These are phyloP conservation scores for Geosmithia flava DNA, from an alignment of 2,329 filamentous ascomycete genomes.

Conservation along the genomic window DNA sequence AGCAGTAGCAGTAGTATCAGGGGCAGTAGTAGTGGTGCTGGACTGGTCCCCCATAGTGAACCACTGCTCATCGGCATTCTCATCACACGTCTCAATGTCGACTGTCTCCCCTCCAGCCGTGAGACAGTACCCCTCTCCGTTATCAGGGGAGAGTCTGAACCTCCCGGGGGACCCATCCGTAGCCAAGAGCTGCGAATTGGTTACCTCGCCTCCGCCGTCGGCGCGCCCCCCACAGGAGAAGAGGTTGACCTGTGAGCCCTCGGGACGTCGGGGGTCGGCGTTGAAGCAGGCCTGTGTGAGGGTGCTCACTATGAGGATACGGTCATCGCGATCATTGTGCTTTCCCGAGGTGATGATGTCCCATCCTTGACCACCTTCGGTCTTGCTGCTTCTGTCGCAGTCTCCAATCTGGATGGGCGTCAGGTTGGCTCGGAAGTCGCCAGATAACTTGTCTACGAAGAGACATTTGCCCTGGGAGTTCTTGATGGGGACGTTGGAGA, in stretches of 20 bases:
- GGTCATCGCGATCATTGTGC: conserved; percentile 31
- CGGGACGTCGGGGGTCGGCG: conserved; percentile 37
- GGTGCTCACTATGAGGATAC: conserved; percentile 40
- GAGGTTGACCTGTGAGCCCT: conserved; percentile 38
- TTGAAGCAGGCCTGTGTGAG: conserved; percentile 46
- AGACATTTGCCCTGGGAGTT: conserved; percentile 30
- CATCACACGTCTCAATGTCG: conserved; percentile 28
- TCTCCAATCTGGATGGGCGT: conserved; percentile 26
- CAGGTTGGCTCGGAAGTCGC: conserved; percentile 34
- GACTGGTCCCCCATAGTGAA: conserved; percentile 18
- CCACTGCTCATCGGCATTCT: conserved; percentile 24
- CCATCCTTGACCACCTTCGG: conserved; percentile 30
- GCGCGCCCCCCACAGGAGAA: conserved; percentile 48
- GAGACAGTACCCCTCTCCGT: conserved; percentile 32
- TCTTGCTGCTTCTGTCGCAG: conserved; percentile 19
- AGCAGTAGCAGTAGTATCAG: background rate
- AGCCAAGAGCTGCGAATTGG: conserved; percentile 38
- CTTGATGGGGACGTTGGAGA: conserved; percentile 30
- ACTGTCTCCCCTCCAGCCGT: conserved; percentile 28
- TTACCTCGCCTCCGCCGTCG: conserved; percentile 36
- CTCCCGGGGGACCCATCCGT: conserved; percentile 29
- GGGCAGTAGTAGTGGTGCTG: background rate
- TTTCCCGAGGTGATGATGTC: conserved; percentile 35
- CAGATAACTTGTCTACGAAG: conserved; percentile 31
- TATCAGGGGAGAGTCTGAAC: conserved; percentile 29